A percentile compares a stretch with the other conserved stretches of the same genome.
These are phyloP conservation scores for Fusarium multiceps DNA, from an alignment of 2,329 filamentous ascomycete species.

Conservation along the genomic window DNA sequence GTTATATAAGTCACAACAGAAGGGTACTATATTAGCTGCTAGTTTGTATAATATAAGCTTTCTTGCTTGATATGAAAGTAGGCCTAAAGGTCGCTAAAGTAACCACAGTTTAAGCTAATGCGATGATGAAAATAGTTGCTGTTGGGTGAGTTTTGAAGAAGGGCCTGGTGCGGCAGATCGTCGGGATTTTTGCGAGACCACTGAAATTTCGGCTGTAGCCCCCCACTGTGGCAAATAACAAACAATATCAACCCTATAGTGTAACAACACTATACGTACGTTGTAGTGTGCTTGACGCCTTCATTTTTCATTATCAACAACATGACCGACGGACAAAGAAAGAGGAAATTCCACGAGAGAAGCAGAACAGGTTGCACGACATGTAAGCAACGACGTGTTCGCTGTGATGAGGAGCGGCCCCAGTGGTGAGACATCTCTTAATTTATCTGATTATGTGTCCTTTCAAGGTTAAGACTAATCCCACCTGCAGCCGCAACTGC, in stretches of 20 bases:
- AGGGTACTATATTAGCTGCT: too few species aligned
- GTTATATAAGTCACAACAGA: too few species aligned
- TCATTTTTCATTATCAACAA: not conserved
- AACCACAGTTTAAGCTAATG: too few species aligned
- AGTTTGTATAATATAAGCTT: too few species aligned
- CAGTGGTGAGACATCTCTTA: not conserved
- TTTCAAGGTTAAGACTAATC: not conserved
- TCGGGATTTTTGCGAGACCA: not conserved
- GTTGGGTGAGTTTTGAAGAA: too few species aligned
- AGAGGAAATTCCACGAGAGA: not conserved
- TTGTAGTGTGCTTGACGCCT: not conserved
- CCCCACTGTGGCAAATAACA: not conserved
- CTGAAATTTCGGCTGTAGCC: not conserved
- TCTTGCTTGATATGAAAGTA: too few species aligned
- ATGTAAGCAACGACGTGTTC: not conserved
- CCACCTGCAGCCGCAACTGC: not conserved
- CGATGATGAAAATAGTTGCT: too few species aligned
- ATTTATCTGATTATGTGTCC: not conserved
- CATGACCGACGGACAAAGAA: not conserved
- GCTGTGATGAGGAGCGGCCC: not conserved
- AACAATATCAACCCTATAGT: not conserved
- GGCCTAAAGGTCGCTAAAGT: too few species aligned
- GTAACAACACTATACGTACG: not conserved
- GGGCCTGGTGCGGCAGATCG: not conserved
- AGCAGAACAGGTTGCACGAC: not conserved